Conservation (phyloP, 2,329 filamentous ascomycete species). For the Cytospora chrysosperma region DNA sequence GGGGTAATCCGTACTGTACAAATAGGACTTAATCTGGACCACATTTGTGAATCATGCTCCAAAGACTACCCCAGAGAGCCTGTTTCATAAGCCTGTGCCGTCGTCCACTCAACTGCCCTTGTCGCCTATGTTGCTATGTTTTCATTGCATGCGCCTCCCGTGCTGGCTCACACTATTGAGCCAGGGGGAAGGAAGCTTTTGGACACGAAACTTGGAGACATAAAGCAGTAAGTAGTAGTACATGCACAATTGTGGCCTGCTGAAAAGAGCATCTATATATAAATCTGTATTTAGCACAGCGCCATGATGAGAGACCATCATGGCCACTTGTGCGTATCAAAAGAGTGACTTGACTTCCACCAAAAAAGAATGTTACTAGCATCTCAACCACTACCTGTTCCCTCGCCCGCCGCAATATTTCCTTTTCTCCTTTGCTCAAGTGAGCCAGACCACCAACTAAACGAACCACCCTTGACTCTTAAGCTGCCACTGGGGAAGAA, state of each 20-base stretch:
- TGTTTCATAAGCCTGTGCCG: slow-evolving; percentile 10
- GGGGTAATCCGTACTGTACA: not conserved
- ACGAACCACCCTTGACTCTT: slow-evolving; percentile 6
- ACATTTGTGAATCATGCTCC: not conserved
- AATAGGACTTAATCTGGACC: not conserved
- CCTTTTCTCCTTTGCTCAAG: not conserved
- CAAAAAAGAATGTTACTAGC: slow-evolving; percentile 4
- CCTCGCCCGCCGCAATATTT: not conserved
- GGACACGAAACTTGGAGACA: too few relatives aligned
- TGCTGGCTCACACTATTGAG: too few relatives aligned
- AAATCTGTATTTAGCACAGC: not conserved
- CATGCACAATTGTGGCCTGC: not conserved
- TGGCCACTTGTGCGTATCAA: not conserved
- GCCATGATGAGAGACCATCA: not conserved
- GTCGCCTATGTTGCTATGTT: not conserved
- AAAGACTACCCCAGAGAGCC: slow-evolving; percentile 1
- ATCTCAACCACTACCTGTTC: not conserved
- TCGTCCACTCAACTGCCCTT: not conserved
- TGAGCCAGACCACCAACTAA: slow-evolving; percentile 3
- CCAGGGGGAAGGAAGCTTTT: too few relatives aligned
- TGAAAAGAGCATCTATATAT: not conserved
- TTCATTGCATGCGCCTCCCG: not conserved
- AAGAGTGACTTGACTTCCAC: slow-evolving; percentile 7
- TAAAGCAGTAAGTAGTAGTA: too few relatives aligned
- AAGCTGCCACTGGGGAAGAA: slow-evolving; percentile 8